Conservation (phyloP, 2,329 filamentous ascomycete species). For the Calonectria fujianensis region DNA sequence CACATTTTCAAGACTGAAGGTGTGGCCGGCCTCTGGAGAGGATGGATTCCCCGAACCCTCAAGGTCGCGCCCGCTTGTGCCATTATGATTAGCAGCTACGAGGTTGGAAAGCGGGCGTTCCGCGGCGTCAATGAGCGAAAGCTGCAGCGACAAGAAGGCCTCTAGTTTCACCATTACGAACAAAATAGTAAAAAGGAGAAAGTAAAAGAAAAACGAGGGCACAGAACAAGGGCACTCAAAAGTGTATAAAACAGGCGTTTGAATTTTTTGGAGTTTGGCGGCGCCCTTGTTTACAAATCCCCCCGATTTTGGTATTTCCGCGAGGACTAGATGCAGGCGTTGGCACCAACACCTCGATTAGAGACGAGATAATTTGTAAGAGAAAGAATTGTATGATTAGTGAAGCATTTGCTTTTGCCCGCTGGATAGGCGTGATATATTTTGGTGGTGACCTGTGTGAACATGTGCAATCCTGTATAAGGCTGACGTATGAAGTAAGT, state of each 20-base stretch:
- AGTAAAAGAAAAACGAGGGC: slow-evolving; percentile 9
- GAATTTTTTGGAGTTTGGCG: slow-evolving; percentile 26
- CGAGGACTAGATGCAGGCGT: slow-evolving; percentile 47
- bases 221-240: slow-evolving; percentile 34
- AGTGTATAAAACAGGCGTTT: slow-evolving; percentile 50
- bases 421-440: not conserved
- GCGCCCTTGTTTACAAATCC: slow-evolving; percentile 30
- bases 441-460: not conserved
- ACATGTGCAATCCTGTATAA: not conserved
- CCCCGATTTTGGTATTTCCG: slow-evolving; percentile 26
- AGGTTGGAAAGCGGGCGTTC: slow-evolving; percentile 94
- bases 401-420: not conserved
- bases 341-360: slow-evolving; percentile 46
- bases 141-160: slow-evolving; percentile 36
- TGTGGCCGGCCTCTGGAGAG: slow-evolving; percentile 86
- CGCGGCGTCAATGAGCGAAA: slow-evolving; percentile 79
- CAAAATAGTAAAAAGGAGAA: slow-evolving; percentile 9
- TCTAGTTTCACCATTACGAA: not conserved
- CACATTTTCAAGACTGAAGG: slow-evolving; percentile 95
- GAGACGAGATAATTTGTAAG: slow-evolving; percentile 53
- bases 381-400: slow-evolving; percentile 21
- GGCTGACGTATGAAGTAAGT: not conserved
- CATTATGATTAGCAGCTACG: slow-evolving; percentile 99
- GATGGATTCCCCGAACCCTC: slow-evolving; percentile 92
- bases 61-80: slow-evolving; percentile 98